These are phyloP conservation scores for Diversispora eburnea DNA, from an alignment of 192 early-diverging fungal genomes.

Conservation along the genomic window DNA sequence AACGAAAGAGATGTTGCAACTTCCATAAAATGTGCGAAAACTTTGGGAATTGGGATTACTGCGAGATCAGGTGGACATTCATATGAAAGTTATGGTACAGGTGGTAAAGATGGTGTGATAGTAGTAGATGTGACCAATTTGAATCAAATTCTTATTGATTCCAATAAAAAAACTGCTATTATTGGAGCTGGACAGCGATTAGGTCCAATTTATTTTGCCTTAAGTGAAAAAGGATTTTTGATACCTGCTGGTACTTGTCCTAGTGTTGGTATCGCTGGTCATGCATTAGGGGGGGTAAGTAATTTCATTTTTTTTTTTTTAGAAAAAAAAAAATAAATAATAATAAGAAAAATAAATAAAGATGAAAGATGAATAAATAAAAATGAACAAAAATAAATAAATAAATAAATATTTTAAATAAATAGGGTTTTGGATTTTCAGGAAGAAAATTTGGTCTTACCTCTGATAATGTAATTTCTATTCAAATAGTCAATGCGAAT, in stretches of 20 bases:
- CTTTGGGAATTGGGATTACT: slow-evolving; percentile 32
- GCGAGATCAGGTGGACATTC: slow-evolving; percentile 54
- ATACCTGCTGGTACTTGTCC: slow-evolving; percentile 57
- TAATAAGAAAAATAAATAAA: neutral
- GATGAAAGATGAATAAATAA: neutral
- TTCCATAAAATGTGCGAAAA: slow-evolving; percentile 38
- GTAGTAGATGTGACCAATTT: slow-evolving; percentile 49
- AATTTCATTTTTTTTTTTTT: neutral
- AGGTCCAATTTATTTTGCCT: slow-evolving; percentile 49
- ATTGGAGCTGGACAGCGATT: slow-evolving; percentile 53
- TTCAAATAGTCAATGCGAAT: slow-evolving; percentile 43
- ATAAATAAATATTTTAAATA: neutral
- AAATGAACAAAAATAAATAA: neutral
- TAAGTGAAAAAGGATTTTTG: neutral
- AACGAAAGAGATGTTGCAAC: slow-evolving; percentile 28
- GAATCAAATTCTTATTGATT: slow-evolving; percentile 27
- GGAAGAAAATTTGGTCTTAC: slow-evolving; percentile 51
- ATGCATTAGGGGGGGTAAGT: slow-evolving; percentile 48
- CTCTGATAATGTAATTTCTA: slow-evolving; percentile 46
- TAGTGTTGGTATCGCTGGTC: slow-evolving; percentile 58
- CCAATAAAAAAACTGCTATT: slow-evolving; percentile 34
- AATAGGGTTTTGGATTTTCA: slow-evolving; percentile 43
- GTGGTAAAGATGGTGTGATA: slow-evolving; percentile 44
- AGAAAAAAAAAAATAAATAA: neutral
- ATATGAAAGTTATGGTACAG: slow-evolving; percentile 53